Percentiles rank a stretch among this genome's conserved stretches.
These are phyloP conservation scores for Candida pseudocylindracea DNA, from an alignment of 1,139 yeast genomes.

Conservation along the genomic window DNA sequence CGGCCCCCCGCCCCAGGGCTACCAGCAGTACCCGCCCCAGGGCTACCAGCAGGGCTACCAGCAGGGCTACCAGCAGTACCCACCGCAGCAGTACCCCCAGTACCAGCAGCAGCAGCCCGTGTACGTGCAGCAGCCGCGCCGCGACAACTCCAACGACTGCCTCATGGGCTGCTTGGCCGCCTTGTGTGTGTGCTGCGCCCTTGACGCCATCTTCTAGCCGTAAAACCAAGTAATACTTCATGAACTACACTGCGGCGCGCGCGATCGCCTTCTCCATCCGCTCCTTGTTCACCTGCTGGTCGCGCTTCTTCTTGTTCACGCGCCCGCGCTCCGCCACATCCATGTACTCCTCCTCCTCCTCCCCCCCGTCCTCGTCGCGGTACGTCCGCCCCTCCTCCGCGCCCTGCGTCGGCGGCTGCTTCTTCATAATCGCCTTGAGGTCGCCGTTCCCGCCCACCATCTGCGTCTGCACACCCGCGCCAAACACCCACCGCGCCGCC, in stretches of 20 bases:
- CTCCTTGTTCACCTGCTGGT: neutral
- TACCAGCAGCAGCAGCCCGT: conserved; percentile 27
- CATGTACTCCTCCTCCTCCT: neutral
- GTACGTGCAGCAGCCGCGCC: conserved; percentile 35
- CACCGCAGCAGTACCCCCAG: conserved; percentile 29
- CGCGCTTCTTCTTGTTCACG: conserved; percentile 1
- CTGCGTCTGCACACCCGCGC: conserved; percentile 1
- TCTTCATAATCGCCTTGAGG: neutral
- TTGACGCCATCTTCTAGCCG: conserved; percentile 35
- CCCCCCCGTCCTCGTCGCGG: neutral
- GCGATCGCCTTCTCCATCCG: neutral
- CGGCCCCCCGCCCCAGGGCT: conserved; percentile 4
- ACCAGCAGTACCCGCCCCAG: conserved; percentile 4
- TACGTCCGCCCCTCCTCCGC: neutral
- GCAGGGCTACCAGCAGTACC: conserved; percentile 19
- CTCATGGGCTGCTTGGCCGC: conserved; percentile 54
- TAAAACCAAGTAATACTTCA: no score
- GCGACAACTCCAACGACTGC: conserved; percentile 21
- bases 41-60: conserved; percentile 5
- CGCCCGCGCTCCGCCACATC: neutral
- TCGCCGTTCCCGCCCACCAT: neutral
- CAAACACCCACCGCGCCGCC: neutral
- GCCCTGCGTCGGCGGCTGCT: neutral
- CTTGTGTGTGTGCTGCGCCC: conserved; percentile 50
- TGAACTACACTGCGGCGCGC: no score